Evolutionary conservation across 805 yeast genomes (phyloP), one percentile per base, ranked within the genome.

Genomic region (Clavispora fructus): DNA sequence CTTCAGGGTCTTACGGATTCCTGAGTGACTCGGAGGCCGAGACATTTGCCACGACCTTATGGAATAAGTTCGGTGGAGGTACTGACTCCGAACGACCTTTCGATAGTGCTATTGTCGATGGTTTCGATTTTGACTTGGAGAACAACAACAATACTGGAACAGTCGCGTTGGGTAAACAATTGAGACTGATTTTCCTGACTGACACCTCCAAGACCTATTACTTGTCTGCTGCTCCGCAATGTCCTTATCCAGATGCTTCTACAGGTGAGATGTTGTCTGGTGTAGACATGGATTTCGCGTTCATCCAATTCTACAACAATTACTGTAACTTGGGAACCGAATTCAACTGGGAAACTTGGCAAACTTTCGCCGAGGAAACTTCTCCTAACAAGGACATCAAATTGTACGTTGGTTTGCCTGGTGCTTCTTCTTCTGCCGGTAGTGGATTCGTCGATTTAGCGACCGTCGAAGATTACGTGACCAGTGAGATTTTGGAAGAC

Each of bases 161-260:
- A 58, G 77, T 80, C 32, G 79, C 79, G 4, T 65, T 78, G 47
- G 78, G 71, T 26, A 78, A 62, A 0, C 43, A 42, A 11, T 44
- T 46, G 51, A 53, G 48, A 42, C n/a, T 14, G 10, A 25, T 46
- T 16, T 33, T 45, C 33, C 38, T 32, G 11, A 23, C 38, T 3
- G 43, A 48, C 35, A 39, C 51, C 4, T 66, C 85, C 40, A 85
- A 82, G 65, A 56, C 66, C 27, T 87, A 82, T 69, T 87, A 83
- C 62, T 69, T 89, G 39, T 81, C 95, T 44, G 96, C 96, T 53
- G 92, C 97, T 51, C 97, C 97, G 17, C 96, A 89, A 69, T 91
- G 97, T 70, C 84, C 81, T 25, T 85, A 82, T 63, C 96, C 96
- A 16, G 97, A 90, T 68, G 83, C 60, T n/a, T 62, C 67, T n/a